phyloP scores from a whole-genome alignment of 164 flowering plant genomes.

The Aristolochia fimbriata region DNA sequence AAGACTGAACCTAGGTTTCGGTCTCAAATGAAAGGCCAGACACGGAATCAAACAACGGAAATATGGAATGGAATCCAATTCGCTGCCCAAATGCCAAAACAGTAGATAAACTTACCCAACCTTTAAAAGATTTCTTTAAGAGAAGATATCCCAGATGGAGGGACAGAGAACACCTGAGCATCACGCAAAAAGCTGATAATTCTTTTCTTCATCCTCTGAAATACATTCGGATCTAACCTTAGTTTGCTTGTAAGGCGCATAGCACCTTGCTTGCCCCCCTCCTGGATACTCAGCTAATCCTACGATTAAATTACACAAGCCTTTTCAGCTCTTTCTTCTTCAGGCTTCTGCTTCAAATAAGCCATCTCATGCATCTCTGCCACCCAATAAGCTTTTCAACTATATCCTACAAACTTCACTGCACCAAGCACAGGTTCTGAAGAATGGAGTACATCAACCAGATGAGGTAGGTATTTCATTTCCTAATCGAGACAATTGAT shows the following conservation, averaged over 20 bases:
- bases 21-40: no score
- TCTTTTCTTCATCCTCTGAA: constrained; percentile 2
- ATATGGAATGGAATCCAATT: neutral
- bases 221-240: constrained; percentile 2
- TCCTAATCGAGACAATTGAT: no score
- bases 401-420: neutral
- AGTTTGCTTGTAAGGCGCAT: constrained; percentile 22
- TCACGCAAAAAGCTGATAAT: neutral
- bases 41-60: neutral
- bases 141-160: neutral
- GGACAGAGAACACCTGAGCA: neutral
- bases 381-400: neutral
- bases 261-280: constrained; percentile 20
- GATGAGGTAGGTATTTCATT: constrained; percentile 35
- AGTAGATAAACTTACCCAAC: neutral
- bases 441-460: constrained; percentile 24
- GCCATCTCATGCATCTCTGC: neutral
- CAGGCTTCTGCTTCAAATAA: constrained; percentile 13
- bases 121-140: neutral
- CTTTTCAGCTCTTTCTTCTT: neutral
- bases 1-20: no score
- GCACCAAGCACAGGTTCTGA: neutral
- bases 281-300: constrained; percentile 2
- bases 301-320: constrained; percentile 6
- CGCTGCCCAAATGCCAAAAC: neutral